Conservation (phyloP, 768 basidiomycete genomes). For the Trametes cubensis region DNA sequence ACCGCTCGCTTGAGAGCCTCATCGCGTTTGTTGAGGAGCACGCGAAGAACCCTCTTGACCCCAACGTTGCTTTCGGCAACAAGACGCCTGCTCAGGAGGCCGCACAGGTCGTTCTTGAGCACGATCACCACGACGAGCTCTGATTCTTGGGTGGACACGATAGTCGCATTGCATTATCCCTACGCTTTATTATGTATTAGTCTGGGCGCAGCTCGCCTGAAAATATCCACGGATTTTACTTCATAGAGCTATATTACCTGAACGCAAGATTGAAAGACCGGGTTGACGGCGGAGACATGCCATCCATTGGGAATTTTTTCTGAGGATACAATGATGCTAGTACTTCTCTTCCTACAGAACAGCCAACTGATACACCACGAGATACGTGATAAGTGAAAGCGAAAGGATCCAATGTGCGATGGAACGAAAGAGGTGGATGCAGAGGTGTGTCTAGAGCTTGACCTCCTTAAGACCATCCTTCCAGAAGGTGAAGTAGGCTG, state of each 20-base stretch:
- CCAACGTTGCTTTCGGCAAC: constrained; percentile 33
- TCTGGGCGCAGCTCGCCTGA: constrained; percentile 10
- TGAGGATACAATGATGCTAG: constrained; percentile 22
- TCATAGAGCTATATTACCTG: background rate
- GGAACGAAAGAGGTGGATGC: background rate
- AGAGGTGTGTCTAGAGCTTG: constrained; percentile 54
- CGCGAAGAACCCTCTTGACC: constrained; percentile 71
- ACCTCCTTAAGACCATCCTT: constrained; percentile 87
- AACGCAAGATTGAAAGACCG: too few species aligned
- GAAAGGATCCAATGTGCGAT: constrained; percentile 9
- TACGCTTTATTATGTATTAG: constrained; percentile 22
- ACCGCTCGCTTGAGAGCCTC: constrained; percentile 83
- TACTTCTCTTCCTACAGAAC: constrained; percentile 25
- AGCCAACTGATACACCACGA: constrained; percentile 21
- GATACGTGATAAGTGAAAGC: constrained; percentile 14
- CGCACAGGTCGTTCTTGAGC: constrained; percentile 27
- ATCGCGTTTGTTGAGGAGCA: constrained; percentile 82
- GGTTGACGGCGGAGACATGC: constrained; percentile 1
- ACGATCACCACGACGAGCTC: constrained; percentile 34
- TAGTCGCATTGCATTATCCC: constrained; percentile 11
- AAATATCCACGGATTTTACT: constrained; percentile 7
- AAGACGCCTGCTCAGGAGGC: constrained; percentile 29
- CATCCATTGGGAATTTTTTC: constrained; percentile 9
- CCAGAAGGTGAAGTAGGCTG: constrained; percentile 95
- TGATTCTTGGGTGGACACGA: constrained; percentile 11